Conservation (phyloP, 75 land plant genomes). For the Isoetes taiwanensis region DNA sequence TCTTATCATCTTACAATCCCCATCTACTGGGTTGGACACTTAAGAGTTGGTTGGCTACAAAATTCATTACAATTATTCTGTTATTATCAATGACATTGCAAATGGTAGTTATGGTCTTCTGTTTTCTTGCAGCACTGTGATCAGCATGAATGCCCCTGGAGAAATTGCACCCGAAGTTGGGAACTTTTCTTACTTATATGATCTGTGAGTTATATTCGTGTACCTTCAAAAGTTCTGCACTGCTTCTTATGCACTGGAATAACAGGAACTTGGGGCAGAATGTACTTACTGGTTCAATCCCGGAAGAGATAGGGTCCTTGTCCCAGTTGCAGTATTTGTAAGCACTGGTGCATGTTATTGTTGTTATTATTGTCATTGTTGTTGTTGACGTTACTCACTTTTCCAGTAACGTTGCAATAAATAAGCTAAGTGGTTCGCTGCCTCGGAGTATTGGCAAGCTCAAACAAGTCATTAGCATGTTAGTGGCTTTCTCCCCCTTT, state of each 20-base stretch:
- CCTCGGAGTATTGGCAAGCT: neutral
- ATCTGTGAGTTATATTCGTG: slow-evolving; percentile 2
- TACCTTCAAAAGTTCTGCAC: neutral
- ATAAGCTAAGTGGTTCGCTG: neutral
- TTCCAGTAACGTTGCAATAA: neutral
- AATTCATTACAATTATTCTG: too few relatives aligned
- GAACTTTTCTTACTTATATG: neutral
- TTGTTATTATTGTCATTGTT: neutral
- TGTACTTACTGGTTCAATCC: neutral
- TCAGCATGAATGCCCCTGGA: slow-evolving; percentile 2
- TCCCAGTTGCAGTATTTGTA: slow-evolving; percentile 1
- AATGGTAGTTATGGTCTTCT: neutral
- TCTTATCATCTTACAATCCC: too few relatives aligned
- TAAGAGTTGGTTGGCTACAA: too few relatives aligned
- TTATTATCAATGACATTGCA: too few relatives aligned
- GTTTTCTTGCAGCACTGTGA: neutral
- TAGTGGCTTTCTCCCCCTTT: too few relatives aligned
- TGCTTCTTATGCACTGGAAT: neutral
- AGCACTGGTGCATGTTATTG: neutral
- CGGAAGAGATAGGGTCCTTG: neutral
- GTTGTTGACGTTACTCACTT: neutral
- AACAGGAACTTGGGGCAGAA: slow-evolving; percentile 2
- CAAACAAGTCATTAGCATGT: neutral
- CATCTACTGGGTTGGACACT: too few relatives aligned
- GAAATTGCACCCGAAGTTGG: slow-evolving; percentile 1